These are phyloP conservation scores for Penicillium sp. DNA, from an alignment of 2,329 filamentous ascomycete species.

Conservation along the genomic window DNA sequence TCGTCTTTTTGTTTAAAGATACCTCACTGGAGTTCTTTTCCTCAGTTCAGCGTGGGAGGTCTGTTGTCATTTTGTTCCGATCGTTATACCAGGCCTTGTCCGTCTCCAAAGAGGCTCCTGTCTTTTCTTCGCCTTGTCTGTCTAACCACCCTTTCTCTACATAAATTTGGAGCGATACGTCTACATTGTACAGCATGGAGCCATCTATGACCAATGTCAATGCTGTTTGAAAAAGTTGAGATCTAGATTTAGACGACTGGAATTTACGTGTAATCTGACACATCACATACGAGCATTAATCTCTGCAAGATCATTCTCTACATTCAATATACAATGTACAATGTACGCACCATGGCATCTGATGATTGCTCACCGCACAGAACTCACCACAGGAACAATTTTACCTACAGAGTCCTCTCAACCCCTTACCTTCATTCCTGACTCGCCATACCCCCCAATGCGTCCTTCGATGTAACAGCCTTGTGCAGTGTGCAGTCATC, in stretches of 20 bases:
- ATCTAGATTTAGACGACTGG: background rate
- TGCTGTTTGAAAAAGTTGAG: background rate
- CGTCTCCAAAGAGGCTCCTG: conserved; percentile 2
- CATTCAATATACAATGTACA: background rate
- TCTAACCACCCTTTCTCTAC: background rate
- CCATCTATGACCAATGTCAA: background rate
- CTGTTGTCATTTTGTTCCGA: conserved; percentile 4
- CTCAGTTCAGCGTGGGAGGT: conserved; percentile 14
- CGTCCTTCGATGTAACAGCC: background rate
- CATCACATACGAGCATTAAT: background rate
- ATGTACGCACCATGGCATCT: background rate
- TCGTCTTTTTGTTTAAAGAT: conserved; percentile 16
- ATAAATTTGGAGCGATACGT: background rate
- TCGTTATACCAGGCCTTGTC: background rate
- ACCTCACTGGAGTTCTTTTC: conserved; percentile 16
- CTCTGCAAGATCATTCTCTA: background rate
- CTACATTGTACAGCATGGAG: conserved; percentile 1
- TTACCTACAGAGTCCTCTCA: background rate
- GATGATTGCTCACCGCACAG: background rate
- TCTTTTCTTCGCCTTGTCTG: conserved; percentile 2
- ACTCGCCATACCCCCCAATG: background rate
- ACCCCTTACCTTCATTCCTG: background rate
- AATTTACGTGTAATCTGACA: background rate
- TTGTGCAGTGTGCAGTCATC: background rate
- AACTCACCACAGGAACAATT: background rate